A percentile compares a stretch with the other conserved stretches of the same genome.
Conservation (phyloP, 2,329 filamentous ascomycete genomes). For the Rhinocladiella mackenziei region DNA sequence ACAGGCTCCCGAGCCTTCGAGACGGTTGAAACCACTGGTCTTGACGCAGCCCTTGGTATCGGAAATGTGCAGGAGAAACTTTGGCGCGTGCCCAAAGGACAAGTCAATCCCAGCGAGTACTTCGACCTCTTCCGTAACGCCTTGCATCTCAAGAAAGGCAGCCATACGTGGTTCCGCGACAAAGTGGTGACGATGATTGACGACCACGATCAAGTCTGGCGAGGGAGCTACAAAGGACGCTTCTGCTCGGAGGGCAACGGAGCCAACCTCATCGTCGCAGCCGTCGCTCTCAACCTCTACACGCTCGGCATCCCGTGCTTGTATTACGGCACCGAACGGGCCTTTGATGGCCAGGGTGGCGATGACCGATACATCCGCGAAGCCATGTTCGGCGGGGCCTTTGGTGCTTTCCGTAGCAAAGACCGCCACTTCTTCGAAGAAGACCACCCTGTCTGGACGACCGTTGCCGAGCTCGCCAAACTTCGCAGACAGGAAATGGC, state of each 20-base stretch:
- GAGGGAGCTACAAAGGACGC: slow-evolving; percentile 8
- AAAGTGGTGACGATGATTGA: slow-evolving; percentile 17
- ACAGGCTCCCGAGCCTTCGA: slow-evolving; percentile 9
- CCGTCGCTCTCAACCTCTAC: slow-evolving; percentile 12
- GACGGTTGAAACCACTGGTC: slow-evolving; percentile 8
- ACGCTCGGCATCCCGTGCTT: slow-evolving; percentile 16
- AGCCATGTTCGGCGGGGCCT: slow-evolving; percentile 17
- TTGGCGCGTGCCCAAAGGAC: slow-evolving; percentile 10
- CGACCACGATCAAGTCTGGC: slow-evolving; percentile 20
- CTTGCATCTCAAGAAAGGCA: slow-evolving; percentile 12
- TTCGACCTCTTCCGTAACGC: slow-evolving; percentile 17
- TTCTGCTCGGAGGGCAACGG: slow-evolving; percentile 12
- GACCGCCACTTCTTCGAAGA: slow-evolving; percentile 16
- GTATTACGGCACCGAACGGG: slow-evolving; percentile 18
- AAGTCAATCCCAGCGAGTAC: slow-evolving; percentile 5
- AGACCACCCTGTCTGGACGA: slow-evolving; percentile 4
- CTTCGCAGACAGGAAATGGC: slow-evolving; percentile 12
- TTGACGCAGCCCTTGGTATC: slow-evolving; percentile 11
- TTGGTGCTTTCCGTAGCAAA: slow-evolving; percentile 17
- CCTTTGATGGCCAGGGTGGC: slow-evolving; percentile 12
- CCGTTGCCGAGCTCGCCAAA: slow-evolving; percentile 3
- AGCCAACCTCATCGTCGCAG: slow-evolving; percentile 5
- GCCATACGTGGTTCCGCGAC: slow-evolving; percentile 17
- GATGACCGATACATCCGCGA: slow-evolving; percentile 14
- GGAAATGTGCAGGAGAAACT: slow-evolving; percentile 17